These are phyloP conservation scores for Primulina huaijiensis DNA, from an alignment of 257 asterid genomes.

Conservation along the genomic window DNA sequence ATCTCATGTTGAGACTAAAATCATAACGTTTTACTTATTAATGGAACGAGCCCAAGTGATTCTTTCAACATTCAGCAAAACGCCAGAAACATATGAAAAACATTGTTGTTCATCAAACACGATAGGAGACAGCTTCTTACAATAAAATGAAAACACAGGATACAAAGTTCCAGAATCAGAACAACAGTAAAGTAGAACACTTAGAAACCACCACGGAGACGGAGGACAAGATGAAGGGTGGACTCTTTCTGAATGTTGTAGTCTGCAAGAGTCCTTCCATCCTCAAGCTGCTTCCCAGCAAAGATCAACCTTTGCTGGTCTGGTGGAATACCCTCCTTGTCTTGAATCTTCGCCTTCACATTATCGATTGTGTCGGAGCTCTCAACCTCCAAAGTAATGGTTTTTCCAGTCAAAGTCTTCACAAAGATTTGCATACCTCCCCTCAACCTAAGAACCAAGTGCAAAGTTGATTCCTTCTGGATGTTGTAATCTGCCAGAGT, in stretches of 20 bases:
- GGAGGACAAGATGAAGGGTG: background rate
- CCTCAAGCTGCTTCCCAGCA: background rate
- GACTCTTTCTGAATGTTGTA: background rate
- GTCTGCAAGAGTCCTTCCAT: background rate
- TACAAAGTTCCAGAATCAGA: background rate
- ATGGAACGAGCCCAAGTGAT: background rate
- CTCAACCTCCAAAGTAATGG: background rate
- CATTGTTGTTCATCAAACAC: background rate
- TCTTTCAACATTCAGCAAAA: background rate
- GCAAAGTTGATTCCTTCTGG: background rate
- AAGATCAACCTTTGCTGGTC: background rate
- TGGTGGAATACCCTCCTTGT: background rate
- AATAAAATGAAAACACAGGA: too few relatives aligned
- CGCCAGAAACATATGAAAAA: background rate
- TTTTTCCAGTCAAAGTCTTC: background rate
- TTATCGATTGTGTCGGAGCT: background rate
- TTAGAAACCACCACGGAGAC: background rate
- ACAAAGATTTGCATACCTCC: background rate
- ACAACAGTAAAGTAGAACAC: background rate
- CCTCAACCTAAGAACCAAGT: background rate
- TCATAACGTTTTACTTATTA: too few relatives aligned
- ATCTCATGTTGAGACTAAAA: background rate
- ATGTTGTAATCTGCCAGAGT: background rate
- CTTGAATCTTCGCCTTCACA: background rate
- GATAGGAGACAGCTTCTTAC: background rate